Evolutionary conservation across 768 basidiomycete genomes (phyloP), one percentile per base, ranked within the genome.

Genomic region (Cystoderma amianthinum): DNA sequence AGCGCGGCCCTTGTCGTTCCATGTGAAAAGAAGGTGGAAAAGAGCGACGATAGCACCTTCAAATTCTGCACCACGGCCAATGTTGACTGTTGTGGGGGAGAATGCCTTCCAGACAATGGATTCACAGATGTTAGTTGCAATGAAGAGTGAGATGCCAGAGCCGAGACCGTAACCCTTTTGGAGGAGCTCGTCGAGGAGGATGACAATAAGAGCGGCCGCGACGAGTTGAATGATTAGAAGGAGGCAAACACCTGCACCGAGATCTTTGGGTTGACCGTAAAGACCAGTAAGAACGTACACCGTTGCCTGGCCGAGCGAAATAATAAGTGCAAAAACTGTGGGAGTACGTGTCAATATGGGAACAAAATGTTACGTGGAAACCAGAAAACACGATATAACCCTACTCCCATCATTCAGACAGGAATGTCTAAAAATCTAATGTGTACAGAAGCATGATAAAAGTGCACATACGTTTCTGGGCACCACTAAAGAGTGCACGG

Each of bases 91-190:
- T 16, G 92, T 98, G 7, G 96, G 96, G 1, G 91, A 94, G 69
- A 99, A 98, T 1, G 95, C 96, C 59, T 99, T 99, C 95, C 95
- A 99, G 59, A 98, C 82, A 68, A 99, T 98, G 48, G 86, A 90
- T 64, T 99, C 96, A 64, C 95, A 98, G 53, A 99, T 98, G 74
- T 98, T 99, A 69, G 96, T 98, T 3, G 95, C 96, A 54, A 98
- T 96, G 78, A 98, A 98, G 44, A 98, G 84, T 44, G 93, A 94
- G 64, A 99, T 97, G 48, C 96, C 96, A 3, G 91, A 94, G 44
- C 96, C 96, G 48, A 98, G 89, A 59, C 96, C 95, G 62, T 99
- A 98, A 32, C 95, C 96, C 61, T 98, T 98, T 56, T 97, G 95
- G 50, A 99, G 87, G 47, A 99, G 89, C 63, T 98, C 94, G 58